phyloP scores from a whole-genome alignment of 371 early-diverging fungal genomes.

The Mucor irregularis region DNA sequence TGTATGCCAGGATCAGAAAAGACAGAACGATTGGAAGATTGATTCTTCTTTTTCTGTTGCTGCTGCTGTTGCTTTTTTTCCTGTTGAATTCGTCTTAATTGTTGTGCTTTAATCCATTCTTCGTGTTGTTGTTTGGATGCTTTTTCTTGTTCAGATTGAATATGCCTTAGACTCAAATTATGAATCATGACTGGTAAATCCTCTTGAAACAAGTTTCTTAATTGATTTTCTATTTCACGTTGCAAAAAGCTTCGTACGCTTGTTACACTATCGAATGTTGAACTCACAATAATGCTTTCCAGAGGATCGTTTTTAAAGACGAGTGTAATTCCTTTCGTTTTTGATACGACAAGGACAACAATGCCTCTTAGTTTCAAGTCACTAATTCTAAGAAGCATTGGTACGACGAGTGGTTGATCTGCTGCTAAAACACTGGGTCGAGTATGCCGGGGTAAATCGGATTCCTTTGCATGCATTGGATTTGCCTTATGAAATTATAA shows the following conservation, averaged over 20 bases:
- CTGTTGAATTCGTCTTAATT: not conserved
- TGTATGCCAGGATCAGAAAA: constrained; percentile 22
- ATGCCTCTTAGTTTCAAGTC: constrained; percentile 89
- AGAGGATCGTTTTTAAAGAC: constrained; percentile 97
- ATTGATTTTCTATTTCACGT: constrained; percentile 87
- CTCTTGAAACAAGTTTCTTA: constrained; percentile 89
- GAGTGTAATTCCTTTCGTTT: constrained; percentile 90
- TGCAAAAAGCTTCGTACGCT: constrained; percentile 87
- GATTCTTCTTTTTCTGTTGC: not conserved
- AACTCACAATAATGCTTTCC: constrained; percentile 87
- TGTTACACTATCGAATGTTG: constrained; percentile 92
- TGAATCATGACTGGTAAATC: constrained; percentile 94
- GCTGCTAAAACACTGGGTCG: constrained; percentile 83
- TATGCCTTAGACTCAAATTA: constrained; percentile 61
- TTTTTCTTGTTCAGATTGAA: constrained; percentile 26
- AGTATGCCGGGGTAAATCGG: constrained; percentile 62
- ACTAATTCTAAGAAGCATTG: constrained; percentile 91
- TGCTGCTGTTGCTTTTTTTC: not conserved
- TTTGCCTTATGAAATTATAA: constrained; percentile 55
- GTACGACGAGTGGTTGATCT: constrained; percentile 91
- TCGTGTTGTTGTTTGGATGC: constrained; percentile 12
- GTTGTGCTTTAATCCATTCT: constrained; percentile 14
- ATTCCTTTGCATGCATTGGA: constrained; percentile 71
- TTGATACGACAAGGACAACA: constrained; percentile 88
- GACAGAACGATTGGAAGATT: constrained; percentile 1